Base-by-base conservation (phyloP, 805 yeast species). In the Monosporozyma siamensis region DNA sequence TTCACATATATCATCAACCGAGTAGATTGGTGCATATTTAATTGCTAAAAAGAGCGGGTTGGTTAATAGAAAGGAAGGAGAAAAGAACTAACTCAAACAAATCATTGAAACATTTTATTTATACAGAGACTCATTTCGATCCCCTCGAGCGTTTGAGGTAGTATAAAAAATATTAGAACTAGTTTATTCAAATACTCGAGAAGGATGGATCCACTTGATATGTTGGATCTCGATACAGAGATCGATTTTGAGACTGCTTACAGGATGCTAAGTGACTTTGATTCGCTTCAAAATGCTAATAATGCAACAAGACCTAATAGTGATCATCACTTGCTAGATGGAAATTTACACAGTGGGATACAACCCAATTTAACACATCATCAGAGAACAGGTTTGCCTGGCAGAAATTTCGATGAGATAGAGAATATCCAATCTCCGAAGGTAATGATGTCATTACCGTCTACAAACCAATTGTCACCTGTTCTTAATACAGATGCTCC, bases 241-340 rank as follows among this genome's bases (percentile, higher is more conserved):
- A 48, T 59, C 22, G 65, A 61, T 45, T 61, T 61, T 40, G 65
- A 61, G 34, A 61, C 65, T 4, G 65, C 65, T 6, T 61, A 59
- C 39, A 53, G 55, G 38, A 49, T 59, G 54, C 45, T 61, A 21
- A 53, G 55, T 41, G 49, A 50, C 20, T 43, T 51, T 7, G 56
- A 54, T 18, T 11, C 31, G 9, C 8, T 37, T 14, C 47, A 49
- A 17, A 12, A n/a, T 26, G 31, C 22, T 37, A 20, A 20, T 7
- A n/a, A 12, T 23, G 12, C 18, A 15, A 27, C 18, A 4, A 25
- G 22, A 12, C 18, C 24, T 25, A 18, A 10, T 9, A 27, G 25
- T 25, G 12, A 12, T 37, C 31, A 36, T 36, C 26, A n/a, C 22
- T 11, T 21, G 12, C 27, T n/a, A 10, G 20, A 20, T 8, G 15